Percentiles rank a stretch among this genome's conserved stretches.
These are phyloP conservation scores for Epichloe uncinata DNA, from an alignment of 2,329 filamentous ascomycete genomes.

Conservation along the genomic window DNA sequence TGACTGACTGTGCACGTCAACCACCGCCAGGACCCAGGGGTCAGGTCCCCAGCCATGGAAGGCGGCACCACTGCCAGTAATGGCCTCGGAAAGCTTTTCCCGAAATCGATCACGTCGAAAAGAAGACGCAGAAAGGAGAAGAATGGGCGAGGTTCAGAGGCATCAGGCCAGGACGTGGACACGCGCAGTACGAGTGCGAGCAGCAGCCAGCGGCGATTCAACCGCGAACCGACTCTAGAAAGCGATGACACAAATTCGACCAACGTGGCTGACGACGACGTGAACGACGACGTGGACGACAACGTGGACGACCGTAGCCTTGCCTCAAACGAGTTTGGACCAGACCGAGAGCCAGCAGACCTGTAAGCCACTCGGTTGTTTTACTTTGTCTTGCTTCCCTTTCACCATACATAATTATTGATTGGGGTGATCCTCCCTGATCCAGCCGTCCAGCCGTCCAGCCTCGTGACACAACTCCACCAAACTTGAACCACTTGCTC, in stretches of 20 bases:
- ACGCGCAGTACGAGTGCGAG: slow-evolving; percentile 22
- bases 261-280: slow-evolving; percentile 19
- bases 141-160: slow-evolving; percentile 23
- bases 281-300: slow-evolving; percentile 8
- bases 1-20: neutral
- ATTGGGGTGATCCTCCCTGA: too few relatives aligned
- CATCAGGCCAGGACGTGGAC: slow-evolving; percentile 16
- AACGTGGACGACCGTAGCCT: slow-evolving; percentile 17
- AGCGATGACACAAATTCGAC: slow-evolving; percentile 20
- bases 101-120: slow-evolving; percentile 36
- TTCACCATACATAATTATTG: too few relatives aligned
- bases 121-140: slow-evolving; percentile 35
- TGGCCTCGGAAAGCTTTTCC: slow-evolving; percentile 37
- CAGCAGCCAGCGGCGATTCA: slow-evolving; percentile 6
- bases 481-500: too few relatives aligned
- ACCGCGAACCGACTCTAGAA: slow-evolving; percentile 22
- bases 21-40: neutral
- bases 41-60: slow-evolving; percentile 6
- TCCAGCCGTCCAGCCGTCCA: too few relatives aligned
- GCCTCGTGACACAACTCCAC: too few relatives aligned
- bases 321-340: slow-evolving; percentile 22
- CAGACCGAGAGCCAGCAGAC: slow-evolving; percentile 12
- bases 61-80: slow-evolving; percentile 11
- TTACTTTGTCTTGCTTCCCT: neutral
- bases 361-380: neutral